A percentile compares a stretch with the other conserved stretches of the same genome.
Conservation (phyloP, 768 basidiomycete genomes). For the Leucocoprinus sp. region DNA sequence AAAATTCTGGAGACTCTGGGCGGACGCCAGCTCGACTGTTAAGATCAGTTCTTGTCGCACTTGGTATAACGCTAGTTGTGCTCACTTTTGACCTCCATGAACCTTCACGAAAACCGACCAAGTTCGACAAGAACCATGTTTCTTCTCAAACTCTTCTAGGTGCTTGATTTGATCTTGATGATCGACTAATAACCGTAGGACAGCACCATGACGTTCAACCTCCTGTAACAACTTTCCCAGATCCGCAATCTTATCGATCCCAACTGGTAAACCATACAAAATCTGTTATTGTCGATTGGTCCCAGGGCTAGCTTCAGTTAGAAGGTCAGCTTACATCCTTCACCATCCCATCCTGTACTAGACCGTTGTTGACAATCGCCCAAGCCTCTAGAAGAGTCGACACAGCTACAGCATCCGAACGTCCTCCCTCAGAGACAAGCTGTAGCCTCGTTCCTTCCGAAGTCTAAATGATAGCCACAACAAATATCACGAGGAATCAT, state of each 20-base stretch:
- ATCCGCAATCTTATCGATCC: conserved; percentile 63
- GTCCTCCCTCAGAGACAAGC: conserved; percentile 43
- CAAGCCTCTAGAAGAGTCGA: conserved; percentile 84
- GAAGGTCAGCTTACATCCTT: conserved; percentile 55
- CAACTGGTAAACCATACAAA: conserved; percentile 71
- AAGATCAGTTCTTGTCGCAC: conserved; percentile 13
- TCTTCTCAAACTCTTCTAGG: conserved; percentile 51
- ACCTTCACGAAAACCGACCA: conserved; percentile 84
- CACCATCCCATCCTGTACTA: conserved; percentile 64
- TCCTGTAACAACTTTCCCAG: conserved; percentile 52
- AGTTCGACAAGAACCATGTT: conserved; percentile 27
- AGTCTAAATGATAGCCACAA: conserved; percentile 37
- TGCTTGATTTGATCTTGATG: conserved; percentile 63
- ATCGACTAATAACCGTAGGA: conserved; percentile 65
- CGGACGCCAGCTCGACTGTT: conserved; percentile 67
- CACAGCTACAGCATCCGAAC: conserved; percentile 58
- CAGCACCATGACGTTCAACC: conserved; percentile 45
- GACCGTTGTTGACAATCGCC: conserved; percentile 56
- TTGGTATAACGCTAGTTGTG: background rate
- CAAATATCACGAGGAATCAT: background rate
- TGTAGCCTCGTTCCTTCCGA: conserved; percentile 68
- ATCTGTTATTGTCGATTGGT: conserved; percentile 39
- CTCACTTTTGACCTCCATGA: conserved; percentile 71
- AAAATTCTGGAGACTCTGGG: conserved; percentile 45
- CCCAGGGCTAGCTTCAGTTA: background rate